A percentile compares a stretch with the other conserved stretches of the same genome.
Evolutionary conservation across 2,329 filamentous ascomycete species (phyloP).

Genomic region (Trichoderma afroharzianum): DNA sequence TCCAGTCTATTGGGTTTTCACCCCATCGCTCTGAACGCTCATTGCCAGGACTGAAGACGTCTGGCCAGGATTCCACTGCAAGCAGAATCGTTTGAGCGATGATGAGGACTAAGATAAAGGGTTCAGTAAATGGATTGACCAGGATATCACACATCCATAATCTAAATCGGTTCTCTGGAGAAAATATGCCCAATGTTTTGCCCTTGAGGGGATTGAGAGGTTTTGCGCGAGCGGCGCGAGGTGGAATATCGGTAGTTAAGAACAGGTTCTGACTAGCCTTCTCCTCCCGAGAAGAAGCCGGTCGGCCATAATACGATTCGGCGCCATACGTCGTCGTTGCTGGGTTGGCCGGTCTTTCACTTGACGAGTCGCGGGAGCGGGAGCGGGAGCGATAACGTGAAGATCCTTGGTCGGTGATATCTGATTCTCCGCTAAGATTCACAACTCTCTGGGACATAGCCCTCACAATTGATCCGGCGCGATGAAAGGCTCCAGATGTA

Average conservation of each 20-base stretch:
- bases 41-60: slow-evolving; percentile 62
- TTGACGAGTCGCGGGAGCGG: slow-evolving; percentile 45
- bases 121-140: slow-evolving; percentile 83
- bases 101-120: slow-evolving; percentile 81
- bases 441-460: slow-evolving; percentile 96
- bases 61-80: slow-evolving; percentile 73
- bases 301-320: slow-evolving; percentile 51
- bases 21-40: slow-evolving; percentile 65
- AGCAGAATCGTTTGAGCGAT: slow-evolving; percentile 84
- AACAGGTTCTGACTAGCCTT: slow-evolving; percentile 34
- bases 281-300: slow-evolving; percentile 43
- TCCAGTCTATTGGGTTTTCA: slow-evolving; percentile 67
- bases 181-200: slow-evolving; percentile 79
- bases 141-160: slow-evolving; percentile 75
- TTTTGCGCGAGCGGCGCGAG: slow-evolving; percentile 18
- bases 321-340: slow-evolving; percentile 39
- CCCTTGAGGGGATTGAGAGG: slow-evolving; percentile 74
- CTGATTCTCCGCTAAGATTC: slow-evolving; percentile 90
- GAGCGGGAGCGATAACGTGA: slow-evolving; percentile 58
- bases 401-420: slow-evolving; percentile 71
- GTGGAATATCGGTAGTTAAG: slow-evolving; percentile 15
- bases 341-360: slow-evolving; percentile 26
- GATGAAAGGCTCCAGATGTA: slow-evolving; percentile 59
- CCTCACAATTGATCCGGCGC: slow-evolving; percentile 72
- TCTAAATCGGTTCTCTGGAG: slow-evolving; percentile 71